Evolutionary conservation across 2,329 filamentous ascomycete species (phyloP).

Genomic region (Thermomyces lanuginosus): DNA sequence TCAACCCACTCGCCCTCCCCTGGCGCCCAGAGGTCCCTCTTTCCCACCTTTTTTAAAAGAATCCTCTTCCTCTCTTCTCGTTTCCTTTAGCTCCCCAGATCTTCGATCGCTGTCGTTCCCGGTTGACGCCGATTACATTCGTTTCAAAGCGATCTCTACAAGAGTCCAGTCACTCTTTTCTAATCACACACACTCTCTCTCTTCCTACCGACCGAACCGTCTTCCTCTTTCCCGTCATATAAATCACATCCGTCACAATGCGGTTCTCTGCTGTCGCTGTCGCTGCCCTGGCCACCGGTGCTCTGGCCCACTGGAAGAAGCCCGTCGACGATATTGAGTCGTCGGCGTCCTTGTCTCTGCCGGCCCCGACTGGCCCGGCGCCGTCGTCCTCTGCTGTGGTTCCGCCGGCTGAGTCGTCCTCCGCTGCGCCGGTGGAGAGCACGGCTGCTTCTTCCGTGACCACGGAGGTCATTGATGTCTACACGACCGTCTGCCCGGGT

Average conservation of each 20-base stretch:
- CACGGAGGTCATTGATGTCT: constrained; percentile 43
- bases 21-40: no score
- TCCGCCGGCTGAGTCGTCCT: background rate
- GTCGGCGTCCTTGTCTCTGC: background rate
- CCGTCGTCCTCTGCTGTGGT: background rate
- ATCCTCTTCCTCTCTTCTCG: constrained; percentile 2
- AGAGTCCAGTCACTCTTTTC: background rate
- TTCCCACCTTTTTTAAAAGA: no score
- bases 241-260: constrained; percentile 25
- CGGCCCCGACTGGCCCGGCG: no score
- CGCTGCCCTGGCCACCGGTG: constrained; percentile 25
- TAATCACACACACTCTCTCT: constrained; percentile 1
- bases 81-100: background rate
- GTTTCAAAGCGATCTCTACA: constrained; percentile 1
- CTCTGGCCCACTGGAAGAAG: no score
- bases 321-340: constrained; percentile 8
- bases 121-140: constrained; percentile 8
- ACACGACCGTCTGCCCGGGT: constrained; percentile 57
- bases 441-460: constrained; percentile 2
- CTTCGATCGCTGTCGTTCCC: constrained; percentile 3
- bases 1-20: constrained; percentile 1
- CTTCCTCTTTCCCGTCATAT: constrained; percentile 1
- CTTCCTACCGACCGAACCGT: constrained; percentile 4
- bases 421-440: no score
- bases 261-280: constrained; percentile 32